Evolutionary conservation across 1,139 yeast species (phyloP).

Genomic region (Yamadazyma oceani): DNA sequence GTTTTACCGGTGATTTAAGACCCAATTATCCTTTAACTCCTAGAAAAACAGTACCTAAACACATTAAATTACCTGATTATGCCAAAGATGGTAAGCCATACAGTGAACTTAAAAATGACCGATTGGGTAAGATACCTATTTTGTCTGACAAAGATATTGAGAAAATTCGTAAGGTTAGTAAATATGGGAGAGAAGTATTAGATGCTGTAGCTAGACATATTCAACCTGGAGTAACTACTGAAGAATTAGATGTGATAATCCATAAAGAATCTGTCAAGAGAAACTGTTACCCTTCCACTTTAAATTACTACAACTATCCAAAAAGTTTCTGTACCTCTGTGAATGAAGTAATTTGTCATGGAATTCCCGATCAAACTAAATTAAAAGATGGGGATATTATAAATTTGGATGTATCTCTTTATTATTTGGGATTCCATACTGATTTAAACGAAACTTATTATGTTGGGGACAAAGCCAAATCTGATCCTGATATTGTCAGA

Average conservation of each 20-base stretch:
- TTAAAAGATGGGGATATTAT: constrained; percentile 93
- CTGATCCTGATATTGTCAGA: constrained; percentile 73
- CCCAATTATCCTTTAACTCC: constrained; percentile 83
- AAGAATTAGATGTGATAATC: constrained; percentile 82
- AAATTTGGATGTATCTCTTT: constrained; percentile 85
- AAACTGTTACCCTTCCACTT: constrained; percentile 91
- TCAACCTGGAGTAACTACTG: constrained; percentile 90
- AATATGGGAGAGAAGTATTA: constrained; percentile 80
- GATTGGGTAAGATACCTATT: constrained; percentile 64
- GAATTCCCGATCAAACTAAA: constrained; percentile 88
- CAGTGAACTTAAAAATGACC: constrained; percentile 72
- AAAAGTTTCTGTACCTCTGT: constrained; percentile 91
- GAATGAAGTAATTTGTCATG: constrained; percentile 95
- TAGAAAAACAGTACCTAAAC: constrained; percentile 67
- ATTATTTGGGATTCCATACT: constrained; percentile 85
- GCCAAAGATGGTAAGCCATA: constrained; percentile 78
- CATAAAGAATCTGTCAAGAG: constrained; percentile 88
- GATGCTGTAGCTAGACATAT: constrained; percentile 85
- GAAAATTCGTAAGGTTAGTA: constrained; percentile 71
- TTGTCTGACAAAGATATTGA: constrained; percentile 66
- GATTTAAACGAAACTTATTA: constrained; percentile 97
- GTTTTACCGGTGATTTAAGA: constrained; percentile 71
- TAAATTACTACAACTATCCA: constrained; percentile 93
- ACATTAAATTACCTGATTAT: constrained; percentile 80
- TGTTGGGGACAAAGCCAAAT: constrained; percentile 86